Conservation (phyloP, 768 basidiomycete genomes). For the Sistotremastrum niveocremeum region DNA sequence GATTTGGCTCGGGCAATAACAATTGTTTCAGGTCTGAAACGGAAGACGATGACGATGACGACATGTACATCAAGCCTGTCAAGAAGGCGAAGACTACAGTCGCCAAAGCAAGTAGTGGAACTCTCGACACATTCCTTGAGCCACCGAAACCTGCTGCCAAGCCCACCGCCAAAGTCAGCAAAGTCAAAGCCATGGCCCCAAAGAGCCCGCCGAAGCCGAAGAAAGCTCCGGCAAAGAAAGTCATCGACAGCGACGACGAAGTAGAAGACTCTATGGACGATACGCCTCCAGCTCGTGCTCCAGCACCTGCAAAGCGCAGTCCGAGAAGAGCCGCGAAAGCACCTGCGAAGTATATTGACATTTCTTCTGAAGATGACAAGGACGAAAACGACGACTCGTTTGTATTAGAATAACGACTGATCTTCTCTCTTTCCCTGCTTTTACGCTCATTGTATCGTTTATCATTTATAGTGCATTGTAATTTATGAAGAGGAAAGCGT, state of each 20-base stretch:
- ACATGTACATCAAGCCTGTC: slow-evolving; percentile 27
- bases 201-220: slow-evolving; percentile 5
- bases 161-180: slow-evolving; percentile 48
- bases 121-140: slow-evolving; percentile 17
- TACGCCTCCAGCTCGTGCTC: slow-evolving; percentile 25
- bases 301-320: slow-evolving; percentile 31
- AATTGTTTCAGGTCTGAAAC: neutral
- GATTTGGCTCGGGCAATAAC: neutral
- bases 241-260: slow-evolving; percentile 29
- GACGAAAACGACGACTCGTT: slow-evolving; percentile 13
- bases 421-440: no score
- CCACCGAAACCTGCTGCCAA: slow-evolving; percentile 16
- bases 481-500: no score
- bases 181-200: slow-evolving; percentile 13
- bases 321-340: slow-evolving; percentile 31
- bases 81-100: slow-evolving; percentile 40
- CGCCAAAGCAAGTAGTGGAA: slow-evolving; percentile 23
- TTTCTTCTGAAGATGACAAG: slow-evolving; percentile 36
- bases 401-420: no score
- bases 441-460: no score
- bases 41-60: slow-evolving; percentile 27
- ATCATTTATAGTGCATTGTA: no score
- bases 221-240: slow-evolving; percentile 43
- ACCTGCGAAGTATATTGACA: slow-evolving; percentile 42
- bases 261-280: slow-evolving; percentile 34